Conservation (phyloP, 345 rosid genomes). For the Erucastrum elatum region DNA sequence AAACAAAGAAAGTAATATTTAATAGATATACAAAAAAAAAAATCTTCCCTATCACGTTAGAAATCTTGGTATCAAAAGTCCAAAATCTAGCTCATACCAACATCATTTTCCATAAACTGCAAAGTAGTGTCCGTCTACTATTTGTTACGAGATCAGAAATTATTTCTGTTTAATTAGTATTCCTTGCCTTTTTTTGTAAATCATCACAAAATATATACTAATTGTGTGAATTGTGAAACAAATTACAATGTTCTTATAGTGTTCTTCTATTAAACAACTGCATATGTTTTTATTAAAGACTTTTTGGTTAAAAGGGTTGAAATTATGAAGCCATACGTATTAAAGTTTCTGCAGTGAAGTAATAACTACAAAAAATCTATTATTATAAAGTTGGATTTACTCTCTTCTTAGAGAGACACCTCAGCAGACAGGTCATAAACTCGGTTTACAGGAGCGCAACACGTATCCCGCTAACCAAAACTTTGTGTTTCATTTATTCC, state of each 20-base stretch:
- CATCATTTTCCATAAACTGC: slow-evolving; percentile 1
- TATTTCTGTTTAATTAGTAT: too few species aligned
- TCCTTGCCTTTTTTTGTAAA: background rate
- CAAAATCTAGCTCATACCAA: background rate
- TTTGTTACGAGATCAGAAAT: too few species aligned
- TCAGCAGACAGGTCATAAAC: too few species aligned
- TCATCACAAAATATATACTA: background rate
- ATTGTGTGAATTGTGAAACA: background rate
- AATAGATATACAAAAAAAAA: background rate
- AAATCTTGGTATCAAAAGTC: background rate
- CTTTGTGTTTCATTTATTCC: too few species aligned
- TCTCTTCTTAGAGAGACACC: too few species aligned
- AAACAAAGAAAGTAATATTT: too few species aligned
- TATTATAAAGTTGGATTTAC: too few species aligned
- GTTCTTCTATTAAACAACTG: background rate
- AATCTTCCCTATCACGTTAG: background rate
- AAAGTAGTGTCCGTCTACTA: background rate
- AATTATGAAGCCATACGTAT: background rate
- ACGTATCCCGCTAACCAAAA: too few species aligned
- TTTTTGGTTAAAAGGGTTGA: background rate
- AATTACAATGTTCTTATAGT: background rate
- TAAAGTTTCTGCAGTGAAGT: too few species aligned
- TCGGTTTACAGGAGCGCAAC: too few species aligned
- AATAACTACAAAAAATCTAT: too few species aligned
- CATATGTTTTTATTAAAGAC: background rate